These are phyloP conservation scores for Neckera pumila DNA, from an alignment of 225 moss, liverwort and hornwort species.

Conservation along the genomic window DNA sequence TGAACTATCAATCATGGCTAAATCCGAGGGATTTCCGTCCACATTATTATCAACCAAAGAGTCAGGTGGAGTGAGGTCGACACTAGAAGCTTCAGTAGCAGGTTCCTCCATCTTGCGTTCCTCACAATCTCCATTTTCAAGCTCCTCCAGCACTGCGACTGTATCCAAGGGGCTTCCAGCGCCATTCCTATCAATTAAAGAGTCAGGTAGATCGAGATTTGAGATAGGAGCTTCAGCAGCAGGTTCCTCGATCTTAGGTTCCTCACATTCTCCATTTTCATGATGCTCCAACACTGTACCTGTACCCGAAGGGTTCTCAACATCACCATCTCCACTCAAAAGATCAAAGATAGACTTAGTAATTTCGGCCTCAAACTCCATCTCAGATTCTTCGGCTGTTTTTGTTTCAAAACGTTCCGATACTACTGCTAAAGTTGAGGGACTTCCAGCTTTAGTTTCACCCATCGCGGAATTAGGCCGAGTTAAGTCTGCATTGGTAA, in stretches of 20 bases:
- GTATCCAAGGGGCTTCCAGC: background rate
- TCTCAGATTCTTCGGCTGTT: background rate
- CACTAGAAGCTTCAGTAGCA: background rate
- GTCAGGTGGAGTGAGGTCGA: background rate
- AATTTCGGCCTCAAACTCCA: slow-evolving; percentile 6
- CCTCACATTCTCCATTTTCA: background rate
- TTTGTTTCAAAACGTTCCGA: background rate
- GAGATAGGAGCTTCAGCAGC: background rate
- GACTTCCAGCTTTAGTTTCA: background rate
- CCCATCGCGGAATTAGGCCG: background rate
- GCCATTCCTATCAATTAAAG: background rate
- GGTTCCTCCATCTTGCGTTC: background rate
- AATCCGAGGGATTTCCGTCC: background rate
- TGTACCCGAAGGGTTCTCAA: background rate
- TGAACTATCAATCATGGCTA: background rate
- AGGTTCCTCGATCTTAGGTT: background rate
- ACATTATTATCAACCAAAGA: background rate
- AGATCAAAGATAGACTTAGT: slow-evolving; percentile 6
- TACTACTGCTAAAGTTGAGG: background rate
- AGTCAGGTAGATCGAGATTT: background rate
- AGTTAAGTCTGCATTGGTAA: background rate
- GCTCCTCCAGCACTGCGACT: background rate
- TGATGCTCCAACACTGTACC: background rate
- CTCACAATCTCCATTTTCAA: slow-evolving; percentile 1
- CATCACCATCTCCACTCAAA: background rate